Conservation (phyloP, 345 rosid species). For the Eucalyptus urophylla region DNA sequence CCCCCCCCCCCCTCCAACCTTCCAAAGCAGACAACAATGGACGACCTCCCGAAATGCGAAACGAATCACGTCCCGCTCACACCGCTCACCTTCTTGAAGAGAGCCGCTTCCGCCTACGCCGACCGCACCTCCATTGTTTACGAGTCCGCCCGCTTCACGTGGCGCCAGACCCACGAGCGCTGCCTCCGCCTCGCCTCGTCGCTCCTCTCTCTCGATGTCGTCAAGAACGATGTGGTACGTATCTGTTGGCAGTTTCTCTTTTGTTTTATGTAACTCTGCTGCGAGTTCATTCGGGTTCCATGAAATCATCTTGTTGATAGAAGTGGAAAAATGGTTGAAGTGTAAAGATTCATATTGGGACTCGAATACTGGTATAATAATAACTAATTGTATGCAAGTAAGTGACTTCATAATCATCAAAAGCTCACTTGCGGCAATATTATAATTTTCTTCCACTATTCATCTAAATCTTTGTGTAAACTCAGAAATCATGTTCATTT, state of each 20-base stretch:
- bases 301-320: background rate
- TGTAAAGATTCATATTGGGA: background rate
- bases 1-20: background rate
- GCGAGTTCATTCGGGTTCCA: background rate
- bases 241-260: background rate
- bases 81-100: slow-evolving; percentile 42
- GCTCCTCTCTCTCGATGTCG: slow-evolving; percentile 32
- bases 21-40: slow-evolving; percentile 10
- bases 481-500: background rate
- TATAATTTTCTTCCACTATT: background rate
- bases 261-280: background rate
- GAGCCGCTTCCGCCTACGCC: slow-evolving; percentile 46
- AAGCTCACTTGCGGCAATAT: background rate
- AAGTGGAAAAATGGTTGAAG: background rate
- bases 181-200: slow-evolving; percentile 51
- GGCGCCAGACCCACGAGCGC: slow-evolving; percentile 47
- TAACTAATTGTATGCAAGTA: background rate
- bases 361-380: background rate
- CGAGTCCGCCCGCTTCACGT: slow-evolving; percentile 38
- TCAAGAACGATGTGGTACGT: slow-evolving; percentile 41
- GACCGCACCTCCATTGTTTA: slow-evolving; percentile 42
- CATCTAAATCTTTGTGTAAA: background rate
- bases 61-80: slow-evolving; percentile 59
- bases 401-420: background rate
- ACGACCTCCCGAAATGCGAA: slow-evolving; percentile 28